Base-by-base conservation (phyloP, 2,329 filamentous ascomycete genomes). In the Trichocomaceae sp. region DNA sequence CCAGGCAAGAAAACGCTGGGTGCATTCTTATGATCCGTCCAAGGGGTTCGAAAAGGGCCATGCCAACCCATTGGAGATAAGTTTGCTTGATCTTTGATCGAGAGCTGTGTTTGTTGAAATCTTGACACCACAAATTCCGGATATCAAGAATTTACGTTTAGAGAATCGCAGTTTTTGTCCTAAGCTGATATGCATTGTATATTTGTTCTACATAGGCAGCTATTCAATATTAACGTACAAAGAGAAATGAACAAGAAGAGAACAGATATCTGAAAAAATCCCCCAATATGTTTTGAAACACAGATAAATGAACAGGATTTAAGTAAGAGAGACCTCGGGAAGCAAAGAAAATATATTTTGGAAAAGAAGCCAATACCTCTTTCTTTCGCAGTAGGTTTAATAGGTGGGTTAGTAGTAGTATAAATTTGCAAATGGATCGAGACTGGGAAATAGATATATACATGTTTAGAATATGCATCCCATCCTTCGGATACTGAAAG, bases 41-140 rank as follows among this genome's bases (percentile, higher is more conserved):
- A n/a, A 22, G 33, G 44, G 35, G 13, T n/a, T 53, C 15, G 37
- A 47, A 42, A 47, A 47, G 20, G n/a, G 41, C 9, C 6, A 33
- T 26, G 20, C 13, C 17, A 31, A 26, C 31, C 12, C 33, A 5
- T 37, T n/a, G 20, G 44, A 39, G 19, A 47, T 41, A 22, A 39
- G 19, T 42, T 42, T 53, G 29, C 44, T 53, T 47, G 51, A 53
- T 22, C 17, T 53, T 12, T 42, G 39, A 42, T 5, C 17, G 17
- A 42, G 10, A 35, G 23, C 23, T 4, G 23, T 26, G 23, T 26
- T 26, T 26, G 23, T 3, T 26, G 23, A 26, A 26, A 26, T 26
- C 23, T 7, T 26, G 7, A 26, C 4, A 26, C 23, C 3, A 26
- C 23, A n/a, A n/a, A n/a, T n/a, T n/a, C n/a, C 7, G 23, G 3